Percentiles rank a stretch among this genome's conserved stretches.
Evolutionary conservation across 805 yeast genomes (phyloP).

Genomic region (Pichia kluyveri): DNA sequence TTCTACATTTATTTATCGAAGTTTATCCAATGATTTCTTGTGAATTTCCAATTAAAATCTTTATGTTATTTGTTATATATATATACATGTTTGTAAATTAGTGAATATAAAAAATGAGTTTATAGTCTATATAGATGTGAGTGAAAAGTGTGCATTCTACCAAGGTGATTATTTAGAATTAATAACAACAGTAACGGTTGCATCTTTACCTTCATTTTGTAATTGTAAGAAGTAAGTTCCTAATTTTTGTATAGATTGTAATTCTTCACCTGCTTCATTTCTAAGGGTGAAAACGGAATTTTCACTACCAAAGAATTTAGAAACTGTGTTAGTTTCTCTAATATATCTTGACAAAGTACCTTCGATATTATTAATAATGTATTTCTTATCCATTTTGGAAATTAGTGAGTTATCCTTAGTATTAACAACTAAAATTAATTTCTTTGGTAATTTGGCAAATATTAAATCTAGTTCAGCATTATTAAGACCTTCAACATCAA

Average conservation of each 20-base stretch:
- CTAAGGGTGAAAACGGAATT: conserved; percentile 12
- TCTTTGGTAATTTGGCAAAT: conserved; percentile 20
- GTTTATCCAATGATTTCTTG: no score
- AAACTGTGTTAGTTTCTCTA: conserved; percentile 10
- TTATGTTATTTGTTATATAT: neutral
- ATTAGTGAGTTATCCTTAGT: conserved; percentile 12
- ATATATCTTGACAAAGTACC: conserved; percentile 4
- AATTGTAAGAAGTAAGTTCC: conserved; percentile 19
- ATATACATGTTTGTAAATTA: neutral
- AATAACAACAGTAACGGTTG: conserved; percentile 15
- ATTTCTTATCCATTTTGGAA: conserved; percentile 8
- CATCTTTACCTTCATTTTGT: conserved; percentile 13
- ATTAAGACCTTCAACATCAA: conserved; percentile 16
- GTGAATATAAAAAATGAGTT: neutral
- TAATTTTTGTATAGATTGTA: conserved; percentile 11
- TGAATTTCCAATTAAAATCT: no score
- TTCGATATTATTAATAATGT: conserved; percentile 7
- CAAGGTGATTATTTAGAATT: conserved; percentile 5
- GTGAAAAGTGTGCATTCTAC: no score
- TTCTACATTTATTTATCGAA: no score
- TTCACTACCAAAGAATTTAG: conserved; percentile 16
- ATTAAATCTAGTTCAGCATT: conserved; percentile 15
- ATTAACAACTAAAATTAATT: conserved; percentile 19
- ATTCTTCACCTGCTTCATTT: conserved; percentile 8
- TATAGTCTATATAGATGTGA: no score